Evolutionary conservation across 2,329 filamentous ascomycete genomes (phyloP).

Genomic region (Paraconiothyrium sp.): DNA sequence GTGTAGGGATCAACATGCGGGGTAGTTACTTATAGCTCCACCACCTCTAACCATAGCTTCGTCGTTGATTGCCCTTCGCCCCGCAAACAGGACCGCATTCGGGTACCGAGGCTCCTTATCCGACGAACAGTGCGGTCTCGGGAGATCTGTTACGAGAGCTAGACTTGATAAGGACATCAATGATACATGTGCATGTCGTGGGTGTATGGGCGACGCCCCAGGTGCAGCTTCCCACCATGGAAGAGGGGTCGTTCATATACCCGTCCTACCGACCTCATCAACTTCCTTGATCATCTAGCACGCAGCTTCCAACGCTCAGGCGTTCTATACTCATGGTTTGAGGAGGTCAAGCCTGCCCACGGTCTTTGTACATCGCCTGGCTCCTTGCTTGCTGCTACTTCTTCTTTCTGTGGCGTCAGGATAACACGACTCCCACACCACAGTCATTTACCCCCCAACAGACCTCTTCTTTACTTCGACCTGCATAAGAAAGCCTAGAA

Average conservation of each 20-base stretch:
- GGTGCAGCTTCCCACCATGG: not conserved
- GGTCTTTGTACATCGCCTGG: not conserved
- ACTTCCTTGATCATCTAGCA: not conserved
- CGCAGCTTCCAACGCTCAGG: not conserved
- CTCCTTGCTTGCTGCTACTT: not conserved
- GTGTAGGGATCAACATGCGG: not conserved
- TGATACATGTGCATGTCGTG: not conserved
- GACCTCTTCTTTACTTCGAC: not conserved
- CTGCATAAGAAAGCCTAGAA: constrained; percentile 16
- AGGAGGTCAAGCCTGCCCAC: not conserved
- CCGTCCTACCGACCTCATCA: not conserved
- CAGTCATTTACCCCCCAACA: not conserved
- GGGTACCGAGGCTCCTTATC: not conserved
- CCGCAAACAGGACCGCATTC: not conserved
- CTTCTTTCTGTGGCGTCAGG: too few relatives aligned
- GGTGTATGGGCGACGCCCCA: not conserved
- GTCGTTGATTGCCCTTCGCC: not conserved
- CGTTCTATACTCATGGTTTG: not conserved
- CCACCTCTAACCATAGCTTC: not conserved
- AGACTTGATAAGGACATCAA: not conserved
- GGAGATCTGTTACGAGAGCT: not conserved
- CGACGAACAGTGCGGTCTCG: not conserved
- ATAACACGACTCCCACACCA: too few relatives aligned
- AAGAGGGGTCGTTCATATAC: constrained; percentile 4
- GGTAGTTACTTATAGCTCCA: constrained; percentile 2